phyloP scores from a whole-genome alignment of 2,329 filamentous ascomycete species.

The Pseudogymnoascus destructans region DNA sequence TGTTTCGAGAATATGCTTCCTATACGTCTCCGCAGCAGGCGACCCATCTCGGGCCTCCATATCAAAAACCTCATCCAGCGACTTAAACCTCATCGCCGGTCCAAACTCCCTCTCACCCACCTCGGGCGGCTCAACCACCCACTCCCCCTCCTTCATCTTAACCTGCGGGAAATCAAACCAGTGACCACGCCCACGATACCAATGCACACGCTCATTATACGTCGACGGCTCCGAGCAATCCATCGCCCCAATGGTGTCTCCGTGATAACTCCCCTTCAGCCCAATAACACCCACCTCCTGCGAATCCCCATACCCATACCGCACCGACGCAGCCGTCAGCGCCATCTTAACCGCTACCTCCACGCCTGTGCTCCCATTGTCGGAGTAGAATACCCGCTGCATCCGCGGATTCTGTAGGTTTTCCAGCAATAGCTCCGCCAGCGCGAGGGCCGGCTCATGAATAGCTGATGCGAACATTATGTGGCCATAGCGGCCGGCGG shows the following conservation, averaged over 20 bases:
- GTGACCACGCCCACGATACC: constrained; percentile 65
- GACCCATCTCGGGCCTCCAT: constrained; percentile 35
- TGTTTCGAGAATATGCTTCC: constrained; percentile 41
- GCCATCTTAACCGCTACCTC: constrained; percentile 83
- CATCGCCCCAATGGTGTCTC: constrained; percentile 82
- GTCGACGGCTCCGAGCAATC: constrained; percentile 65
- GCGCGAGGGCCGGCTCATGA: constrained; percentile 61
- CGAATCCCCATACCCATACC: constrained; percentile 50
- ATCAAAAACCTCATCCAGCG: constrained; percentile 47
- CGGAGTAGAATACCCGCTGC: constrained; percentile 64
- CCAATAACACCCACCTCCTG: constrained; percentile 56
- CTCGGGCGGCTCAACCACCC: constrained; percentile 38
- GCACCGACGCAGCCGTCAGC: constrained; percentile 50
- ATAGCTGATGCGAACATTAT: constrained; percentile 76
- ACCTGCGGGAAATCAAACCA: constrained; percentile 74
- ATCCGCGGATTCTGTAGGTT: constrained; percentile 51
- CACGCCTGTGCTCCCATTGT: constrained; percentile 71
- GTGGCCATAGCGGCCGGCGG: constrained; percentile 72
- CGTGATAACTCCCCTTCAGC: constrained; percentile 70
- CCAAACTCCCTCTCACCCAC: constrained; percentile 16
- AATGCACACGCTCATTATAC: constrained; percentile 74
- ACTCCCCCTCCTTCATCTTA: constrained; percentile 50
- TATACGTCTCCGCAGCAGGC: constrained; percentile 39
- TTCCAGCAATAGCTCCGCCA: constrained; percentile 52
- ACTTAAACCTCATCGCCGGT: constrained; percentile 20